Evolutionary conservation across 106 monocot species (phyloP), one percentile per base, ranked within the genome.

Genomic region (Dendrobium officinale): DNA sequence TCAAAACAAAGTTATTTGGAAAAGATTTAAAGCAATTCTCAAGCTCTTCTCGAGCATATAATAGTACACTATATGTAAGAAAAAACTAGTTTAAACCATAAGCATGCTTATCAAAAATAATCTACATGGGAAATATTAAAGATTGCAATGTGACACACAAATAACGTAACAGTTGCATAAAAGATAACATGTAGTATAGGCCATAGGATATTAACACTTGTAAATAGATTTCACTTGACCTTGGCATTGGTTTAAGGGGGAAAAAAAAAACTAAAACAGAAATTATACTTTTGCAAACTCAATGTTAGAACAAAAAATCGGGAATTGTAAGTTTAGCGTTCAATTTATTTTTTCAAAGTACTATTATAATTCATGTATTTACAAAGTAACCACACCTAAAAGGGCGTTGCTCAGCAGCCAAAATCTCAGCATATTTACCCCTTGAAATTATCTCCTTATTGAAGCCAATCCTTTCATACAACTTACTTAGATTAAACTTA

Each of bases 391-490:
- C 67, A 85, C 75, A 96, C 97, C 91, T 98, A 44, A 94, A 86
- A 81, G 99, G 89, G 10, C 99, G 91, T 49, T 99, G 87, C 27
- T 93, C 95, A 87, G 99, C 95, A 78, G 83, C 86, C 47, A 79
- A 80, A 82, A 95, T 86, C 83, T 99, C 99, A 27, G 99, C 89
- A 86, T 79, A 99, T 90, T 87, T 87, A 47, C 99, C 99, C 80
- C 91, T 88, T 49, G 99, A 99, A 82, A 99, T 61, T 44, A 99
- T 80, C 56, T 93, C 99, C 84, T 95, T 99, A 80, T 93, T 99
- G 84, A 86, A 93, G 18, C 90, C 95, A 83, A 99, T 86, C 80
- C 82, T 88, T 82, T 95, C 99, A 86, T 99, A 99, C 47, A 99
- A 78, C 78, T 90, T 95, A n/a, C 87, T 51, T 75, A 99, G 89